Percentiles rank a stretch among this genome's conserved stretches.
phyloP scores from a whole-genome alignment of 352 stramenopile genomes.

The Globisporangium perplexum region DNA sequence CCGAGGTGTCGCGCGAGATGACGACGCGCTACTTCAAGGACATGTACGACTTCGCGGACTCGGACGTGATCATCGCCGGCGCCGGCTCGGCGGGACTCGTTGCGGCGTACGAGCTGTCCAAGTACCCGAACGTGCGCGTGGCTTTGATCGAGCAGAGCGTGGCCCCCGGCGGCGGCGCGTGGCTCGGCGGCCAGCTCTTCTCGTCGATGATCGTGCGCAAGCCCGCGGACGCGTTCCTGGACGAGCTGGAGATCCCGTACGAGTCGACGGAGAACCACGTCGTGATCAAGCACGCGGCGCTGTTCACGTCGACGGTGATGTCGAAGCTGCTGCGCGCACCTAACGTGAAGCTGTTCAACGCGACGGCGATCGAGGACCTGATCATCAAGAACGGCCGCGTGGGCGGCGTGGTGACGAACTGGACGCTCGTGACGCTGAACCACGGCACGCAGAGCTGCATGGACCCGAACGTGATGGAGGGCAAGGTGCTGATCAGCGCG shows the following conservation, averaged over 20 bases:
- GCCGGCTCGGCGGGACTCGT: slow-evolving; percentile 52
- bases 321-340: slow-evolving; percentile 45
- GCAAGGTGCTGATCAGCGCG: slow-evolving; percentile 58
- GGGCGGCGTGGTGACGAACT: slow-evolving; percentile 64
- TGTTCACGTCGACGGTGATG: slow-evolving; percentile 67
- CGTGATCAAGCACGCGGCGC: slow-evolving; percentile 56
- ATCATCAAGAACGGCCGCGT: slow-evolving; percentile 61
- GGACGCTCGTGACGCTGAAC: slow-evolving; percentile 60
- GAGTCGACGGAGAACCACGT: slow-evolving; percentile 59
- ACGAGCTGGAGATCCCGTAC: slow-evolving; percentile 66
- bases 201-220: slow-evolving; percentile 70
- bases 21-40: slow-evolving; percentile 73
- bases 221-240: slow-evolving; percentile 48
- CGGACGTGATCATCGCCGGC: slow-evolving; percentile 58
- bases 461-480: slow-evolving; percentile 68
- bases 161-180: slow-evolving; percentile 44
- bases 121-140: slow-evolving; percentile 50
- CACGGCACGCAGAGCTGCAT: slow-evolving; percentile 69
- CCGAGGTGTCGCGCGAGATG: slow-evolving; percentile 62
- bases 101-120: slow-evolving; percentile 56
- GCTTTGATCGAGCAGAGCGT: slow-evolving; percentile 63
- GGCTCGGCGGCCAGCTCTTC: slow-evolving; percentile 58
- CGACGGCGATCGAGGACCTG: slow-evolving; percentile 60
- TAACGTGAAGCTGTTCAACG: slow-evolving; percentile 73
- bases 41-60: slow-evolving; percentile 67